Conservation (phyloP, 23 red algal species). For the Gracilaria caudata region DNA sequence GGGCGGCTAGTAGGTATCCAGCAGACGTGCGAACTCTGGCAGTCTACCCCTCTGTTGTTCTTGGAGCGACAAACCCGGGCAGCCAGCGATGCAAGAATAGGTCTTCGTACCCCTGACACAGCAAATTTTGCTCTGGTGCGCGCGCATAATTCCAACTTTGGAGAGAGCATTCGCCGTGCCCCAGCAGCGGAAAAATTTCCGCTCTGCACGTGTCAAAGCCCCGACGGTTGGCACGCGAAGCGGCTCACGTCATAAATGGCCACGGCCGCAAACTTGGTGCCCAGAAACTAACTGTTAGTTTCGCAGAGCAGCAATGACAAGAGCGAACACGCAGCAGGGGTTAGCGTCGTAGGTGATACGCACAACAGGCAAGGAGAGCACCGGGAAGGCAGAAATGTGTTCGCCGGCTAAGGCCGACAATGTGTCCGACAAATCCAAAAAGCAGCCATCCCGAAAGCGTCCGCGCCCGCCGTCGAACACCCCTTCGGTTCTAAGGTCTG, state of each 20-base stretch:
- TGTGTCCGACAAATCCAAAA: neutral
- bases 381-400: neutral
- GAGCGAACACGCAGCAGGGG: neutral
- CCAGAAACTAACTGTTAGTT: too few relatives aligned
- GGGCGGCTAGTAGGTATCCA: neutral
- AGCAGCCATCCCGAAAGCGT: neutral
- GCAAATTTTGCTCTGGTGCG: neutral
- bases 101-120: neutral
- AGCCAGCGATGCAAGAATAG: neutral
- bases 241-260: too few relatives aligned
- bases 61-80: neutral
- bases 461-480: neutral
- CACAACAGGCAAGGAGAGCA: neutral
- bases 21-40: neutral
- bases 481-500: neutral
- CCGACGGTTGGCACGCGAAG: neutral
- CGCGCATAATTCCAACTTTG: constrained; percentile 27
- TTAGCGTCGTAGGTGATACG: neutral
- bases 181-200: neutral
- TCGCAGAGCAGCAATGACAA: neutral
- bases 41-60: neutral
- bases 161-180: neutral
- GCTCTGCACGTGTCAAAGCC: neutral
- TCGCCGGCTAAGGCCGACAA: neutral
- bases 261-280: too few relatives aligned